phyloP scores from a whole-genome alignment of 129 eudicot species.

The Pittosporum tobira region DNA sequence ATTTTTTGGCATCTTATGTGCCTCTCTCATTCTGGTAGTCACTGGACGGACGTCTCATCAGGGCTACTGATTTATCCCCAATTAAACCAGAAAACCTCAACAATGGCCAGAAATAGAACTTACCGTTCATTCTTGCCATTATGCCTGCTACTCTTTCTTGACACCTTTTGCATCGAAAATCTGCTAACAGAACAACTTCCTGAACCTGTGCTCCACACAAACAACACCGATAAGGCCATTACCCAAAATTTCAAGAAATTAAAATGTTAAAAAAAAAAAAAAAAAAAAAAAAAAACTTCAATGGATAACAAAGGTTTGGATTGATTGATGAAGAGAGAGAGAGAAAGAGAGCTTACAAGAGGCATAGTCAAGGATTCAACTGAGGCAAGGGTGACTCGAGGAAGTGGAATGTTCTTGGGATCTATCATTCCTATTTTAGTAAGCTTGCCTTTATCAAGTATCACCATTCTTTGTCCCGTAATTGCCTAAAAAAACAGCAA shows the following conservation, averaged over 20 bases:
- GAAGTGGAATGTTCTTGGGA: slow-evolving; percentile 14
- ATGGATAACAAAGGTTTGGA: too few relatives aligned
- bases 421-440: background rate
- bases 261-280: background rate
- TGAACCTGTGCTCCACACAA: slow-evolving; percentile 41
- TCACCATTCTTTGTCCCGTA: slow-evolving; percentile 29
- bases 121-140: slow-evolving; percentile 62
- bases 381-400: slow-evolving; percentile 54
- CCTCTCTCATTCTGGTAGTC: background rate
- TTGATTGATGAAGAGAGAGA: background rate
- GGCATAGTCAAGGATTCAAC: slow-evolving; percentile 78
- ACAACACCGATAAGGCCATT: slow-evolving; percentile 1
- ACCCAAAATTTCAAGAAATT: background rate
- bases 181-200: slow-evolving; percentile 75
- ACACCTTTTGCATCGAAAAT: slow-evolving; percentile 54
- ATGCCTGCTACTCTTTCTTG: slow-evolving; percentile 67
- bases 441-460: slow-evolving; percentile 13
- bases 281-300: background rate
- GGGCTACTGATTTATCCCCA: background rate
- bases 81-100: slow-evolving; percentile 12
- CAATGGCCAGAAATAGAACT: slow-evolving; percentile 10
- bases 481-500: background rate
- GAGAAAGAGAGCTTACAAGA: slow-evolving; percentile 37
- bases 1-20: background rate
- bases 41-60: background rate